These are phyloP conservation scores for Salicornia ramosissima DNA, from an alignment of 148 eudicot genomes.

Conservation along the genomic window DNA sequence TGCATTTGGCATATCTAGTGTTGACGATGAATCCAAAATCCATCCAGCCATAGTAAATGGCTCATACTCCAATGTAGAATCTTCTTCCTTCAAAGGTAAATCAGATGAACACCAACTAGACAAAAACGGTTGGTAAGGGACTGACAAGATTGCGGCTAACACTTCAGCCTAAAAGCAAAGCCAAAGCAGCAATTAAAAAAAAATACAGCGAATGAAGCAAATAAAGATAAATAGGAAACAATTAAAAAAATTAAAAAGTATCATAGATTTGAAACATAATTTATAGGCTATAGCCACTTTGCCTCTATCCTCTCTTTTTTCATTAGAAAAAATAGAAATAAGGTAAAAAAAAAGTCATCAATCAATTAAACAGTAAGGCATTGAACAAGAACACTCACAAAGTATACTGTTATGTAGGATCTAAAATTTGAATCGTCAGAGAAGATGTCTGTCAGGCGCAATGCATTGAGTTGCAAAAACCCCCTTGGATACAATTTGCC, in stretches of 20 bases:
- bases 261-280: not conserved
- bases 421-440: constrained; percentile 99
- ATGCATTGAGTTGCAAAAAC: constrained; percentile 78
- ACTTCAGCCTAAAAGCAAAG: constrained; percentile 59
- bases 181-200: constrained; percentile 16
- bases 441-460: constrained; percentile 85
- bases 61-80: constrained; percentile 71
- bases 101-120: constrained; percentile 93
- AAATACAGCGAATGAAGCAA: not conserved
- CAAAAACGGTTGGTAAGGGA: constrained; percentile 73
- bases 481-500: constrained; percentile 60
- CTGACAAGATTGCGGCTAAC: constrained; percentile 52
- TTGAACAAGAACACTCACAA: constrained; percentile 49
- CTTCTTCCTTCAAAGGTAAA: constrained; percentile 66
- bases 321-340: too few relatives aligned
- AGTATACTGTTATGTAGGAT: constrained; percentile 56
- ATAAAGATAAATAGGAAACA: constrained; percentile 7
- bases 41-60: constrained; percentile 58
- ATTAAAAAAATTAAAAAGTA: too few relatives aligned
- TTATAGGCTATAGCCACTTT: not conserved
- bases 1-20: constrained; percentile 23
- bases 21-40: constrained; percentile 42
- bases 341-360: too few relatives aligned
- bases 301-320: not conserved
- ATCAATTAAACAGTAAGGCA: not conserved